These are phyloP conservation scores for Yarrowia sp. DNA, from an alignment of 805 yeast genomes.

Conservation along the genomic window DNA sequence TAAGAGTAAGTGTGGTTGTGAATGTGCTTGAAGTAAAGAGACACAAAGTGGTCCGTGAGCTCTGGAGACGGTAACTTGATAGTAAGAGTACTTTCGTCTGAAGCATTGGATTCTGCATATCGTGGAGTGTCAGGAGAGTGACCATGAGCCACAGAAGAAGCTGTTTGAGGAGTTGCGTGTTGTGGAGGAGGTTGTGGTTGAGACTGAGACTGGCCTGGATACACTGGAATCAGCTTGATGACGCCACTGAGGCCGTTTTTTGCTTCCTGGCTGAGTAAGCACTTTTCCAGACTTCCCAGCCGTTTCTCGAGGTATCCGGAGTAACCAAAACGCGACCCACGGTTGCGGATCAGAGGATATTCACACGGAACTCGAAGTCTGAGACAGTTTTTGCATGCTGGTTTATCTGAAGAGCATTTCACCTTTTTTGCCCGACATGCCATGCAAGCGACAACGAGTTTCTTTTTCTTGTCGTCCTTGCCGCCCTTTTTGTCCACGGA, in stretches of 20 bases:
- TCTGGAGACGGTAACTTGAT: slow-evolving; percentile 31
- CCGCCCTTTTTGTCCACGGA: not conserved
- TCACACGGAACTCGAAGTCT: slow-evolving; percentile 37
- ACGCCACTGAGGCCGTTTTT: not conserved
- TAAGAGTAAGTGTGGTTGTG: slow-evolving; percentile 40
- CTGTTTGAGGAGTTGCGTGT: not conserved
- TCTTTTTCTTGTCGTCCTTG: slow-evolving; percentile 28
- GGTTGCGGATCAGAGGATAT: slow-evolving; percentile 38
- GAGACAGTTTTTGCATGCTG: slow-evolving; percentile 39
- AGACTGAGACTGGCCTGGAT: not conserved
- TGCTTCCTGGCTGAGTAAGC: slow-evolving; percentile 21
- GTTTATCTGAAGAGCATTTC: slow-evolving; percentile 40
- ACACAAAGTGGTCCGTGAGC: slow-evolving; percentile 36
- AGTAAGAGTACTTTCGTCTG: slow-evolving; percentile 26
- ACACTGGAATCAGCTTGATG: slow-evolving; percentile 9
- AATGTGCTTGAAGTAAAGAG: slow-evolving; percentile 37
- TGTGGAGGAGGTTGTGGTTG: not conserved
- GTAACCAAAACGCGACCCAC: slow-evolving; percentile 41
- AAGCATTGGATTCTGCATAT: not conserved
- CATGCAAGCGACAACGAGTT: slow-evolving; percentile 38
- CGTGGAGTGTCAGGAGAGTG: slow-evolving; percentile 10
- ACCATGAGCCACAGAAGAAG: not conserved
- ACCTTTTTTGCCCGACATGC: slow-evolving; percentile 40
- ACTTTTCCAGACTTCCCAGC: slow-evolving; percentile 29
- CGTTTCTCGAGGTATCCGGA: slow-evolving; percentile 35